These are phyloP conservation scores for Aspergillus jensenii DNA, from an alignment of 2,329 filamentous ascomycete genomes.

Conservation along the genomic window DNA sequence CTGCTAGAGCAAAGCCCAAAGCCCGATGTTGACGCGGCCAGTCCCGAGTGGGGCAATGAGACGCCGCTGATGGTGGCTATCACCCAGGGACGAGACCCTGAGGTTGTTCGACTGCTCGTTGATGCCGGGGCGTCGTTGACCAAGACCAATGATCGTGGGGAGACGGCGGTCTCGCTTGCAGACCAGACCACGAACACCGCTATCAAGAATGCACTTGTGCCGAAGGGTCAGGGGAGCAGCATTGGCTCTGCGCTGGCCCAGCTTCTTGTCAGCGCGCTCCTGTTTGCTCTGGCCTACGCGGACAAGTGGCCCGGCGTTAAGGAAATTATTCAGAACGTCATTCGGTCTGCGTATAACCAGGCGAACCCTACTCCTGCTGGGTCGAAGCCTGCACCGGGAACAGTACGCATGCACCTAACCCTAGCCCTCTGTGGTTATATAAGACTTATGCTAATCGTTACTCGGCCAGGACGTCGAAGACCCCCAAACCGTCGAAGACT, in stretches of 20 bases:
- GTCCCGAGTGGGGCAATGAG: neutral
- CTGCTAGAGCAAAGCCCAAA: neutral
- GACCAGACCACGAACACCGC: conserved; percentile 1
- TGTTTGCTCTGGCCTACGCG: neutral
- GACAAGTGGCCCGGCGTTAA: neutral
- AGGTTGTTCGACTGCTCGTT: neutral
- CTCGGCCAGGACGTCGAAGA: neutral
- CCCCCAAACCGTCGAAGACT: neutral
- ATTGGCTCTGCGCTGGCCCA: neutral
- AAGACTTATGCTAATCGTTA: neutral
- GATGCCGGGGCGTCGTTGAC: neutral
- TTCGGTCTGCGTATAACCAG: neutral
- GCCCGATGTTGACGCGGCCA: neutral
- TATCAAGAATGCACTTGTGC: neutral
- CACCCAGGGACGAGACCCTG: neutral
- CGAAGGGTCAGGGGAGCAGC: neutral
- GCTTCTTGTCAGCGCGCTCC: neutral
- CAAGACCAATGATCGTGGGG: neutral
- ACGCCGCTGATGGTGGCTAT: neutral
- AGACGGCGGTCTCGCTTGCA: neutral
- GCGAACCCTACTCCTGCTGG: neutral
- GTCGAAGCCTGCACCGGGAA: neutral
- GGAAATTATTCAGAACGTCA: neutral
- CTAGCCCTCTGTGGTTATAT: no score
- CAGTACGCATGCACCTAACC: neutral